phyloP scores from a whole-genome alignment of 345 rosid genomes.

The Noccaea bulbosa region DNA sequence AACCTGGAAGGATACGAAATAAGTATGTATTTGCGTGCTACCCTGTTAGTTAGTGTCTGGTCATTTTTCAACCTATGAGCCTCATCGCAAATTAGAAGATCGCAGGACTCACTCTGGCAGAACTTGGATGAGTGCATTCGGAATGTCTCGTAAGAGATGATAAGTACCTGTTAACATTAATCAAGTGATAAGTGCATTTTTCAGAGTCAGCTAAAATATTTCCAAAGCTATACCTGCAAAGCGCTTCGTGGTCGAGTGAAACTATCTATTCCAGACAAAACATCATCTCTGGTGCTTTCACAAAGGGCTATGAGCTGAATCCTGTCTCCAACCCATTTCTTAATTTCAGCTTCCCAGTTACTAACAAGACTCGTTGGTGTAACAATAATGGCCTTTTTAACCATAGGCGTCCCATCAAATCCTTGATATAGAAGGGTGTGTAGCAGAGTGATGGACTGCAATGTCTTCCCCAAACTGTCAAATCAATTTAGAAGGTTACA shows the following conservation, averaged over 20 bases:
- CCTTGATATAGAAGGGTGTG: constrained; percentile 92
- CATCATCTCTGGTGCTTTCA: constrained; percentile 95
- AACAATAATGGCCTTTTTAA: constrained; percentile 86
- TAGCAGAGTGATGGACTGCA: constrained; percentile 89
- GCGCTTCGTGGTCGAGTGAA: constrained; percentile 65
- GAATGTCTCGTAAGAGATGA: constrained; percentile 96
- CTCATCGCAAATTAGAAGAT: constrained; percentile 98
- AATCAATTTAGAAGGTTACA: constrained; percentile 31
- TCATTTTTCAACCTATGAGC: constrained; percentile 98
- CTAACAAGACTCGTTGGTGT: constrained; percentile 99
- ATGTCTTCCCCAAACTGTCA: constrained; percentile 94
- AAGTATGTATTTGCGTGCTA: constrained; percentile 45
- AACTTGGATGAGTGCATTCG: constrained; percentile 95
- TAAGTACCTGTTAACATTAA: constrained; percentile 65
- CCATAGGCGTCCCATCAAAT: constrained; percentile 93
- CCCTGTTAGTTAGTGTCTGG: constrained; percentile 94
- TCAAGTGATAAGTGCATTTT: constrained; percentile 39
- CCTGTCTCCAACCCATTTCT: constrained; percentile 94
- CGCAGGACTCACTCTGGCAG: constrained; percentile 74
- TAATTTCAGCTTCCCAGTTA: constrained; percentile 98
- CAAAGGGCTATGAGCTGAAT: constrained; percentile 89
- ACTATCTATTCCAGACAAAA: constrained; percentile 82
- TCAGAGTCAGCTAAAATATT: constrained; percentile 24
- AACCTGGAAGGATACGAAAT: constrained; percentile 22
- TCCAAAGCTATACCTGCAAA: constrained; percentile 66